Conservation (phyloP, 2,329 filamentous ascomycete genomes). For the Geosmithia morbida region DNA sequence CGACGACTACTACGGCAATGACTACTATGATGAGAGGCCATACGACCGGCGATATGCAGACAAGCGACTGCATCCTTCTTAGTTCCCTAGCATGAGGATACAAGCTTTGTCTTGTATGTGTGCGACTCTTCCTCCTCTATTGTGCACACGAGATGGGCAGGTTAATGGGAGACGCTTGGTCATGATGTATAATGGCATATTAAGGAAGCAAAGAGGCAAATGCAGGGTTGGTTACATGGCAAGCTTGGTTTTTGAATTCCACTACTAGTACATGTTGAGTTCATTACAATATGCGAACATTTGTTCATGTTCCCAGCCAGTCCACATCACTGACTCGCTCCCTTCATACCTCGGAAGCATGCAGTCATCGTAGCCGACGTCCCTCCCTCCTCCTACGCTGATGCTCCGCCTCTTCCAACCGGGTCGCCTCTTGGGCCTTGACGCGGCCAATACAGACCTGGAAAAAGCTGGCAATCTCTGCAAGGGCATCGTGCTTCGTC, state of each 20-base stretch:
- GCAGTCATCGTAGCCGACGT: background rate
- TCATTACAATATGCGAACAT: background rate
- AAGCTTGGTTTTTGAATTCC: background rate
- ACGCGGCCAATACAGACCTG: constrained; percentile 33
- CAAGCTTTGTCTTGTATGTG: background rate
- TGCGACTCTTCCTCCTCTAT: background rate
- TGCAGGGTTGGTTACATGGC: background rate
- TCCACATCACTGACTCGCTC: background rate
- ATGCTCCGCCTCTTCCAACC: background rate
- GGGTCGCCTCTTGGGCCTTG: constrained; percentile 7
- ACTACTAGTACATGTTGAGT: background rate
- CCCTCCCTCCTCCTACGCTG: background rate
- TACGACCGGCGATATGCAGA: background rate
- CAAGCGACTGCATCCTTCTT: background rate
- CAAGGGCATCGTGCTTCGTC: constrained; percentile 27
- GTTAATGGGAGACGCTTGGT: background rate
- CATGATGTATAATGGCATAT: background rate
- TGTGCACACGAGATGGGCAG: too few species aligned
- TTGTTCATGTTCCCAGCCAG: background rate
- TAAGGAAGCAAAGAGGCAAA: background rate
- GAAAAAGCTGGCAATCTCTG: constrained; percentile 39
- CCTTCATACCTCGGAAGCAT: too few species aligned
- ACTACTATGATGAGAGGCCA: background rate
- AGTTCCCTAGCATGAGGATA: background rate
- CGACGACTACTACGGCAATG: constrained; percentile 3